Base-by-base conservation (phyloP, 257 asterid genomes). In the Solanum chiquidenum region DNA sequence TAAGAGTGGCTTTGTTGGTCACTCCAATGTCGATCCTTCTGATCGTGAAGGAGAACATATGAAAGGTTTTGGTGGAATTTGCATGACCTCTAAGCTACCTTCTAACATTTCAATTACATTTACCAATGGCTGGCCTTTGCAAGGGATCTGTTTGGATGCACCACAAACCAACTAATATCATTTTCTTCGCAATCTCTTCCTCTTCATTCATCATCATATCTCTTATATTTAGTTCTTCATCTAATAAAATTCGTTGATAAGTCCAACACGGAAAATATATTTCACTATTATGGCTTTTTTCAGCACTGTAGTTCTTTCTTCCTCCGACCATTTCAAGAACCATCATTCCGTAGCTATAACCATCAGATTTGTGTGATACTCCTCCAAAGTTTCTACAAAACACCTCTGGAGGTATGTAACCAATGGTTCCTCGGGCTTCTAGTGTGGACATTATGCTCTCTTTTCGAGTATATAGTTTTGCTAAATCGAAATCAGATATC, bases 391-490 rank as follows among this genome's bases (percentile, higher is more conserved):
- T 82, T 76, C 91, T 49, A 31, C 77, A 7, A 29, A 88, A 42
- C 7, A 91, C 75, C 46, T 91, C 88, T 1, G 91, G 92, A 18
- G 93, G 91, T 12, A 89, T 89, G 49, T 89, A 91, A 2, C 90
- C 88, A 2, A 89, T 76, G 10, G 90, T 89, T 49, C 89, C 91
- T 18, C 89, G 49, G 4, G 89, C 76, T 3, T 76, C 89, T 9
- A 74, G 18, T 29, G 79, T 83, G 2, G 91, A 87, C 21, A 87
- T 73, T 34, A n/a, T 20, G 37, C 89, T 91, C 46, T 83, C 52
- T 40, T 83, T 82, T 8, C 3, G 46, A 16, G 87, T 35, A 38
- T 85, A 90, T n/a, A 87, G 69, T 52, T 80, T 90, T 23, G 90
- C 77, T 21, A 90, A 31, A 25, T 90, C 89, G 25, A 90, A 90